Percentiles rank a stretch among this genome's conserved stretches.
Conservation (phyloP, 805 yeast species). For the Pichia insulana region DNA sequence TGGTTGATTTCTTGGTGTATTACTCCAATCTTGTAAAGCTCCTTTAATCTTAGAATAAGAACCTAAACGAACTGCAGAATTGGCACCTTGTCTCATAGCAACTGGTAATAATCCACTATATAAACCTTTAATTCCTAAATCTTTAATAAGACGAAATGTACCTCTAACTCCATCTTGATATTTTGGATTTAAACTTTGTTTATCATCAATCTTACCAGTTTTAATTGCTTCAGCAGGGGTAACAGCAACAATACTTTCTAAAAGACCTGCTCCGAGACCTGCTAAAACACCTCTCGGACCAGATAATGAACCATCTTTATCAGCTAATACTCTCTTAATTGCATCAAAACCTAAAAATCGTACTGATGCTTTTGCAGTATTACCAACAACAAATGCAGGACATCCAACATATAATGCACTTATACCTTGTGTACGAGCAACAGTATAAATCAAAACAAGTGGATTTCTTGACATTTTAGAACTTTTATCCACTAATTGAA, state of each 20-base stretch:
- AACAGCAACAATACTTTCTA: slow-evolving; percentile 87
- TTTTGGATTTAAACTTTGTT: slow-evolving; percentile 64
- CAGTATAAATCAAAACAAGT: slow-evolving; percentile 62
- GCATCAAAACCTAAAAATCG: slow-evolving; percentile 89
- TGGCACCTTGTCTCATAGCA: slow-evolving; percentile 90
- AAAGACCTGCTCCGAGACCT: slow-evolving; percentile 94
- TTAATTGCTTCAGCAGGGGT: slow-evolving; percentile 97
- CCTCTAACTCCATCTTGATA: slow-evolving; percentile 66
- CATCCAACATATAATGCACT: slow-evolving; percentile 85
- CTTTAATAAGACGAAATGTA: slow-evolving; percentile 54
- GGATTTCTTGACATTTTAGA: slow-evolving; percentile 74
- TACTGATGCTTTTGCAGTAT: slow-evolving; percentile 93
- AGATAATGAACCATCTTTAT: slow-evolving; percentile 76
- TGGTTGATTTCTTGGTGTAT: slow-evolving; percentile 62
- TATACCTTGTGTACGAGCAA: slow-evolving; percentile 72
- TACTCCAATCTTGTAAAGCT: slow-evolving; percentile 59
- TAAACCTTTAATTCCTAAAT: slow-evolving; percentile 74
- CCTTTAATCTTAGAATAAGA: slow-evolving; percentile 85
- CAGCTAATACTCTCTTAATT: slow-evolving; percentile 68
- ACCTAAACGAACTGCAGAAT: slow-evolving; percentile 90
- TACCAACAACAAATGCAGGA: slow-evolving; percentile 93
- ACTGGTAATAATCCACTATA: slow-evolving; percentile 91
- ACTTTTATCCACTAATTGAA: slow-evolving; percentile 68
- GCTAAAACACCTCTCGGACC: slow-evolving; percentile 91
- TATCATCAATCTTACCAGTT: slow-evolving; percentile 92